These are phyloP conservation scores for Pouteria campechiana DNA, from an alignment of 179 eudicot genomes.

Conservation along the genomic window DNA sequence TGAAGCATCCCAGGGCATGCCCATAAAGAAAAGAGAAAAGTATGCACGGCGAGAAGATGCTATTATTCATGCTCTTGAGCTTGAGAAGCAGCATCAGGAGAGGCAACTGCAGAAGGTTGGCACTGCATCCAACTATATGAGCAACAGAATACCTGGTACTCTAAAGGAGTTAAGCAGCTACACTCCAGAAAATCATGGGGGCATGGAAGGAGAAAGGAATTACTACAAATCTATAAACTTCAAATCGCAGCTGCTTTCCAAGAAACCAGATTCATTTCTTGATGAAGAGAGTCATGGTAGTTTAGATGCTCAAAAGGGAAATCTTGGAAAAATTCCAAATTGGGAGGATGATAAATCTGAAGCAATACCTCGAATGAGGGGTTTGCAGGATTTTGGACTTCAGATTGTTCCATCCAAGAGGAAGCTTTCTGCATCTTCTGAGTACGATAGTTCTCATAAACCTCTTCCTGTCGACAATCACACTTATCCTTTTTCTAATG, in stretches of 20 bases:
- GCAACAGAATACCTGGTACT: slow-evolving; percentile 25
- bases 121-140: slow-evolving; percentile 17
- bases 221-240: slow-evolving; percentile 19
- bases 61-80: slow-evolving; percentile 90
- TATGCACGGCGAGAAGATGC: slow-evolving; percentile 98
- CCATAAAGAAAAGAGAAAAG: slow-evolving; percentile 95
- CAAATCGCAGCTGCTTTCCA: slow-evolving; percentile 22
- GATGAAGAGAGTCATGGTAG: slow-evolving; percentile 17
- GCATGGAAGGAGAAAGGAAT: slow-evolving; percentile 44
- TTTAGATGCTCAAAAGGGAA: slow-evolving; percentile 12
- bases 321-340: slow-evolving; percentile 19
- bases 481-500: slow-evolving; percentile 11
- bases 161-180: slow-evolving; percentile 19
- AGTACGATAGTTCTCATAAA: slow-evolving; percentile 22
- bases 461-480: slow-evolving; percentile 18
- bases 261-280: slow-evolving; percentile 18
- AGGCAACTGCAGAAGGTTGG: slow-evolving; percentile 44
- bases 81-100: slow-evolving; percentile 64
- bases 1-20: slow-evolving; percentile 77
- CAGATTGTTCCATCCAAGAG: slow-evolving; percentile 23
- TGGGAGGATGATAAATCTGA: slow-evolving; percentile 30
- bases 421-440: slow-evolving; percentile 17
- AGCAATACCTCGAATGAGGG: slow-evolving; percentile 26
- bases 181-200: slow-evolving; percentile 21
- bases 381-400: slow-evolving; percentile 41